These are phyloP conservation scores for Kokia cookei DNA, from an alignment of 441 rosid genomes.

Conservation along the genomic window DNA sequence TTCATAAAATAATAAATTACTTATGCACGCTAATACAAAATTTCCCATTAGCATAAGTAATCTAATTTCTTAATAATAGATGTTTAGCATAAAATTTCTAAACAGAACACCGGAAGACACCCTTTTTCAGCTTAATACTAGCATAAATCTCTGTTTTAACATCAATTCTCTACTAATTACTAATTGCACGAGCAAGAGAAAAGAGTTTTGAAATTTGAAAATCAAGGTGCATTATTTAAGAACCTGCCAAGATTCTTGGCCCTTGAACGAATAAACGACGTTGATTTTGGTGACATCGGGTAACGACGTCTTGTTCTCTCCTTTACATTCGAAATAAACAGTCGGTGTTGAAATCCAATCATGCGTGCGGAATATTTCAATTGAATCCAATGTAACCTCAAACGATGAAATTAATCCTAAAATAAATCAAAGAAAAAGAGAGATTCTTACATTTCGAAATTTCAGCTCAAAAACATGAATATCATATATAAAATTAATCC, in stretches of 20 bases:
- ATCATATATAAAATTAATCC: neutral
- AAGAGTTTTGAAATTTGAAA: neutral
- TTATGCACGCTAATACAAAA: too few species aligned
- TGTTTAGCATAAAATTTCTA: neutral
- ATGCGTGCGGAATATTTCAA: slow-evolving; percentile 58
- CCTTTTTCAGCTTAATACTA: neutral
- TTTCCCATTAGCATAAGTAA: too few species aligned
- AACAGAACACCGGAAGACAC: neutral
- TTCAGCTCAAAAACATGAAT: neutral
- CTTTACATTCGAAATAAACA: slow-evolving; percentile 74
- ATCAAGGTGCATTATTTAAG: neutral
- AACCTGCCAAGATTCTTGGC: slow-evolving; percentile 94
- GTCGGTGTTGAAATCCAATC: slow-evolving; percentile 63
- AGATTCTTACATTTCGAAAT: neutral
- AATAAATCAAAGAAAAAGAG: neutral
- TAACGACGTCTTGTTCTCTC: slow-evolving; percentile 55
- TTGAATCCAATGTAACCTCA: slow-evolving; percentile 55
- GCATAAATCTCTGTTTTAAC: neutral
- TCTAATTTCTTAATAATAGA: too few species aligned
- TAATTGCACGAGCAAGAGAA: neutral
- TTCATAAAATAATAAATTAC: too few species aligned
- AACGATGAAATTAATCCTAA: slow-evolving; percentile 46
- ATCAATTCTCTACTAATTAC: neutral
- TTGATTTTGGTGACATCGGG: slow-evolving; percentile 59
- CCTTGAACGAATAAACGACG: slow-evolving; percentile 44